These are phyloP conservation scores for Rostrohypoxylon terebratum DNA, from an alignment of 495 filamentous ascomycete species.

Conservation along the genomic window DNA sequence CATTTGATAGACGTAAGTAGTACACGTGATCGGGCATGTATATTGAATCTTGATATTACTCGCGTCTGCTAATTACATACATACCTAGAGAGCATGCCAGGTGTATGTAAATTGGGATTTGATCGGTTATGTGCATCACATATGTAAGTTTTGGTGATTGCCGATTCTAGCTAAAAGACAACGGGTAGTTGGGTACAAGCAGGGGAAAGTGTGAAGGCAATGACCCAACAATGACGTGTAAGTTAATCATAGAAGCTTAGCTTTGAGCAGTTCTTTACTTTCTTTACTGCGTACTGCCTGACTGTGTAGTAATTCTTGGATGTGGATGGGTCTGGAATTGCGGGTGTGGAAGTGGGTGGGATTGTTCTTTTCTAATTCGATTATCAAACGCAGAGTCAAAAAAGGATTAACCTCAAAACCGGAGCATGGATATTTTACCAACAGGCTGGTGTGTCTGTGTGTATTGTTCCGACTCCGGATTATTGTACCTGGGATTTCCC, in stretches of 20 bases:
- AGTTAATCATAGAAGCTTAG: constrained; percentile 11
- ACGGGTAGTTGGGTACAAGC: not conserved
- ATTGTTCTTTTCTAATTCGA: constrained; percentile 5
- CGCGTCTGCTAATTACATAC: not conserved
- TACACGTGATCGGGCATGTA: not conserved
- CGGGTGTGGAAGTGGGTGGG: no score
- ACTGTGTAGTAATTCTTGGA: not conserved
- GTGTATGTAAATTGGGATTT: not conserved
- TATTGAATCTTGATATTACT: not conserved
- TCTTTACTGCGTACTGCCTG: not conserved
- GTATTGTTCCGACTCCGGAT: constrained; percentile 5
- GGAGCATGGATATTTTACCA: constrained; percentile 16
- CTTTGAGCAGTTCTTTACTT: no score
- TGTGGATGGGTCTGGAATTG: not conserved
- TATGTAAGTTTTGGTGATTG: not conserved
- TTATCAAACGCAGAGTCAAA: constrained; percentile 29
- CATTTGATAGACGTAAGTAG: not conserved
- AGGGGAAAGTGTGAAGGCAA: not conserved
- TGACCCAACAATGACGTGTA: constrained; percentile 18
- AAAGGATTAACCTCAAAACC: not conserved
- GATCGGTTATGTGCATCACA: not conserved
- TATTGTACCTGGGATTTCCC: not conserved
- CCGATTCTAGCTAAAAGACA: not conserved
- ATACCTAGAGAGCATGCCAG: no score
- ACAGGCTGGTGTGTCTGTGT: not conserved